Conservation (phyloP, 179 eudicot genomes). For the Dionaea muscipula region DNA sequence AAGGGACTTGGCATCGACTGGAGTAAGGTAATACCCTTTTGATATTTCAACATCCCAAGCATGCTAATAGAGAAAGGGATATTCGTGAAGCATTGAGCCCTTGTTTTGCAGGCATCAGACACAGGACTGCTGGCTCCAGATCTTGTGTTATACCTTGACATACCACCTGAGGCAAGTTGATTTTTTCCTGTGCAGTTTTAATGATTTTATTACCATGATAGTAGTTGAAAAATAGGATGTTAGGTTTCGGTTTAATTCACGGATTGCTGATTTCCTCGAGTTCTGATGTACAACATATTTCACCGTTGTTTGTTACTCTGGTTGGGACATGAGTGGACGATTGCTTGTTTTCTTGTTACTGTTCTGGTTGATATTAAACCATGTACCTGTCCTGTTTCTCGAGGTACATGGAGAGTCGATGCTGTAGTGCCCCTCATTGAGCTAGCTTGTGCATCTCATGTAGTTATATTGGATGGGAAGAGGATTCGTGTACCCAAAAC, state of each 20-base stretch:
- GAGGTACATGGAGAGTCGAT: background rate
- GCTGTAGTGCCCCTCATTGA: background rate
- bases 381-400: background rate
- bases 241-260: too few species aligned
- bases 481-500: too few species aligned
- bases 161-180: conserved; percentile 72
- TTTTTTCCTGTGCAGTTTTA: background rate
- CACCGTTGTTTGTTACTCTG: background rate
- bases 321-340: background rate
- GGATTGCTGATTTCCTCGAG: background rate
- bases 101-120: conserved; percentile 72
- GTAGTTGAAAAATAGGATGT: too few species aligned
- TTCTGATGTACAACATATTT: background rate
- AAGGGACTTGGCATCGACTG: conserved; percentile 78
- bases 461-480: too few species aligned
- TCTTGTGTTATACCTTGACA: conserved; percentile 77
- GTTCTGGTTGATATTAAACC: background rate
- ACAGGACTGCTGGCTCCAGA: conserved; percentile 82
- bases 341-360: background rate
- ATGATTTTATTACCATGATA: too few species aligned
- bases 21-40: conserved; percentile 56
- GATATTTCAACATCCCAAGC: background rate
- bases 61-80: background rate
- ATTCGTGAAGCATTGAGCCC: background rate
- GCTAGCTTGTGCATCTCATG: too few species aligned